Base-by-base conservation (phyloP, 257 asterid species). In the Jacaranda mimosifolia region DNA sequence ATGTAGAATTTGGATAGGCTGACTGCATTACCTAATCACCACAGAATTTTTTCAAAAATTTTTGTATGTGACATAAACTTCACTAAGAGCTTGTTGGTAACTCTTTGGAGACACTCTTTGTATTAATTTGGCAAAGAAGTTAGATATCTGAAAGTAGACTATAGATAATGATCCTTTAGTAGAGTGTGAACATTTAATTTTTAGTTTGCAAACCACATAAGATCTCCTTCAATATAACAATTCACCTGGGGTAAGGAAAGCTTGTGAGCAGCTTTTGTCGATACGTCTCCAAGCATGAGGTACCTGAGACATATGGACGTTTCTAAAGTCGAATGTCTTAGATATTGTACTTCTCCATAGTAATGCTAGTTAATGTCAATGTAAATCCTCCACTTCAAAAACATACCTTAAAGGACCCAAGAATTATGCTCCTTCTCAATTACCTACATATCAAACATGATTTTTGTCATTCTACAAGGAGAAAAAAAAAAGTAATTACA, bases 201-300 rank as follows among this genome's bases (percentile, higher is more conserved):
- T 40, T 63, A 46, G 65, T 49, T 32, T 58, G 58, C 18, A 14
- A 73, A 13, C 19, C 19, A 48, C 58, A 38, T 67, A 36, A 63
- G 15, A 76, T 38, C 32, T 21, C 70, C 68, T 26, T 57, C 9
- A 46, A 39, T 59, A 48, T 64, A 63, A 56, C 60, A 65, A 68
- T 64, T 85, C 77, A 96, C 99, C 96, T 96, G 89, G 17, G 98
- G 98, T 79, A 79, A 77, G 62, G 97, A 83, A 77, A 96, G 97
- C 83, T 80, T 86, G 77, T 86, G 85, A 74, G 97, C 99, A 71
- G 97, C 97, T 86, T 93, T 96, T 69, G 95, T 82, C 32, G 99
- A 77, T 72, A 96, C 83, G 15, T 96, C 97, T 56, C 99, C 99
- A 48, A 88, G 87, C 97, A 93, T 89, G 76, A 96, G 95, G 79